Conservation (phyloP, 257 asterid species). For the Perilla frutescens region DNA sequence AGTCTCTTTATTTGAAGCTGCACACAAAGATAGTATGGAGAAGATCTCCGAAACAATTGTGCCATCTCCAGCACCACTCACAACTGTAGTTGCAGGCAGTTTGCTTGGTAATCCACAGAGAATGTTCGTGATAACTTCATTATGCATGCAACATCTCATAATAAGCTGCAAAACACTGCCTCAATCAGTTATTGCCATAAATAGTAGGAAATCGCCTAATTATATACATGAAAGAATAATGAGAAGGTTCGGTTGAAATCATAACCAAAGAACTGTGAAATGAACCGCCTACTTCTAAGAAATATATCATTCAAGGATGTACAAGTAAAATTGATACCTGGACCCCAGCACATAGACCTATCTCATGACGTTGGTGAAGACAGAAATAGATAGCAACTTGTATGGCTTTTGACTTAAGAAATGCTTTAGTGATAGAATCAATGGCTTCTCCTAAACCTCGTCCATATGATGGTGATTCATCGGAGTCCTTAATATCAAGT, state of each 20-base stretch:
- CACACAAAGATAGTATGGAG: conserved; percentile 71
- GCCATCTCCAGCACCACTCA: conserved; percentile 97
- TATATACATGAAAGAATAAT: conserved; percentile 12
- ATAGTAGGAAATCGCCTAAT: conserved; percentile 18
- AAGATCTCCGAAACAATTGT: conserved; percentile 89
- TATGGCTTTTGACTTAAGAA: conserved; percentile 82
- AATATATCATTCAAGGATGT: conserved; percentile 29
- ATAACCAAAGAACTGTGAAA: conserved; percentile 10
- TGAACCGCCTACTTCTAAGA: conserved; percentile 14
- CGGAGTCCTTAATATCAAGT: conserved; percentile 57
- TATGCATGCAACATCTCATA: conserved; percentile 70
- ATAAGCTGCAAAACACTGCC: conserved; percentile 52
- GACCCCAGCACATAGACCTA: conserved; percentile 65
- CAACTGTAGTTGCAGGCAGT: conserved; percentile 81
- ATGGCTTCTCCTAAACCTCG: conserved; percentile 56
- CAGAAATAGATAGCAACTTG: conserved; percentile 89
- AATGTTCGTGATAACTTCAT: conserved; percentile 63
- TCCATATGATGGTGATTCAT: conserved; percentile 50
- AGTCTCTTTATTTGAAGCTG: conserved; percentile 72
- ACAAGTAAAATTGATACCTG: conserved; percentile 66
- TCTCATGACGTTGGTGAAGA: conserved; percentile 87
- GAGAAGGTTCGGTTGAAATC: background rate
- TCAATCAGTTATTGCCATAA: conserved; percentile 21
- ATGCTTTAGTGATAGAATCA: conserved; percentile 73
- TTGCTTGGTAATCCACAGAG: conserved; percentile 93